These are phyloP conservation scores for Acacia crassicarpa DNA, from an alignment of 306 rosid genomes.

Conservation along the genomic window DNA sequence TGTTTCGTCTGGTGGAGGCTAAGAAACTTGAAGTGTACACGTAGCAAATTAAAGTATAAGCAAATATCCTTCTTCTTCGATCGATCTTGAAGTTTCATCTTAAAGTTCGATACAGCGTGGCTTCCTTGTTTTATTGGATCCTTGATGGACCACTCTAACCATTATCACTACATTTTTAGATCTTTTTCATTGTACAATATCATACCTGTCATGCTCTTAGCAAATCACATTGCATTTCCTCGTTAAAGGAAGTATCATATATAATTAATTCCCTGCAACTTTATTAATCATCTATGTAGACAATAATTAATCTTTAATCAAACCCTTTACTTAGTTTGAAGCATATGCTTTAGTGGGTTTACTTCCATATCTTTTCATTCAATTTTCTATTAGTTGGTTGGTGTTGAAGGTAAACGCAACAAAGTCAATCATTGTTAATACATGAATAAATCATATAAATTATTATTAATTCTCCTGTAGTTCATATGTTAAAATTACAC, in stretches of 20 bases:
- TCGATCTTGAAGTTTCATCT: neutral
- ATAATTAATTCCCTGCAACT: neutral
- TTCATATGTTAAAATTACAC: neutral
- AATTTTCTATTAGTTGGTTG: neutral
- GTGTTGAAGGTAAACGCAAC: neutral
- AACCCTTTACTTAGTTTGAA: neutral
- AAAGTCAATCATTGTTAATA: neutral
- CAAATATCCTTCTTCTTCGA: neutral
- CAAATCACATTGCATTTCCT: neutral
- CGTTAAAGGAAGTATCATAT: neutral
- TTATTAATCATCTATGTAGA: neutral
- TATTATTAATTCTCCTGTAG: neutral
- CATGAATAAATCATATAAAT: neutral
- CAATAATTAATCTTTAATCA: neutral
- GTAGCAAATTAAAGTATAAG: neutral
- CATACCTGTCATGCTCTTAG: neutral
- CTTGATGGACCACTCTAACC: neutral
- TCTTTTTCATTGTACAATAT: neutral
- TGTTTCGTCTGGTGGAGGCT: conserved; percentile 2
- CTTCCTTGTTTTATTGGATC: conserved; percentile 14
- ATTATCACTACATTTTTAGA: neutral
- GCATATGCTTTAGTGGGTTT: neutral
- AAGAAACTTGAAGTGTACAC: neutral
- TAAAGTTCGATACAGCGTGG: conserved; percentile 7
- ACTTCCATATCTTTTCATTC: neutral